Evolutionary conservation across 352 stramenopile genomes (phyloP).

Genomic region (Pythium vanterpoolii): DNA sequence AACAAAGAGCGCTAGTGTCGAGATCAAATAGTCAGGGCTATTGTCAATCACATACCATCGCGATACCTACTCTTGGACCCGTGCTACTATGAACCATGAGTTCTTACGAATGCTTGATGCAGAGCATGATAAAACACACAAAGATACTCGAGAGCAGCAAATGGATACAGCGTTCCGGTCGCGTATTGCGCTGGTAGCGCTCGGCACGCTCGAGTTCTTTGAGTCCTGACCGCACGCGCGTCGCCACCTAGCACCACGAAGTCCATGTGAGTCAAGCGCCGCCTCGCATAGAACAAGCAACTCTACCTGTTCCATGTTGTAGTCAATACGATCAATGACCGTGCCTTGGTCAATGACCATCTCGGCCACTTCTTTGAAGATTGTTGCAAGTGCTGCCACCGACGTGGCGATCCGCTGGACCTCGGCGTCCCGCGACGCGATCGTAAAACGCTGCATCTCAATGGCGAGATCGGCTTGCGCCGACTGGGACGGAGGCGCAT

Average conservation of each 20-base stretch:
- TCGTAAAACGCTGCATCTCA: slow-evolving; percentile 39
- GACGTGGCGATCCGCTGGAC: slow-evolving; percentile 79
- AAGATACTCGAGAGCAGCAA: slow-evolving; percentile 57
- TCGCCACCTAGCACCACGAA: slow-evolving; percentile 44
- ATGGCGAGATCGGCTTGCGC: slow-evolving; percentile 31
- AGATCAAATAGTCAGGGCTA: no score
- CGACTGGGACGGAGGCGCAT: not conserved
- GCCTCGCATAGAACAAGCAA: not conserved
- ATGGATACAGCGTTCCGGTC: slow-evolving; percentile 72
- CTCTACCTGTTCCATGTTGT: slow-evolving; percentile 82
- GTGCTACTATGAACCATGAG: no score
- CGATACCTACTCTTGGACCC: no score
- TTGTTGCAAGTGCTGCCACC: slow-evolving; percentile 52
- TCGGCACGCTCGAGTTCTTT: slow-evolving; percentile 60
- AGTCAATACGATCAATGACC: slow-evolving; percentile 83
- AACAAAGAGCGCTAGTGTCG: no score
- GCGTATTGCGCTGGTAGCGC: slow-evolving; percentile 57
- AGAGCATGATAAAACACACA: slow-evolving; percentile 60
- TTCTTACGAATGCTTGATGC: slow-evolving; percentile 63
- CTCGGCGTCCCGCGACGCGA: slow-evolving; percentile 61
- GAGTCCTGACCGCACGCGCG: slow-evolving; percentile 51
- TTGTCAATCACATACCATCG: no score
- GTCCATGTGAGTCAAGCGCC: not conserved
- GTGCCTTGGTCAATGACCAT: slow-evolving; percentile 85
- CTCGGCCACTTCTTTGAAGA: slow-evolving; percentile 79